Base-by-base conservation (phyloP, 2,329 filamentous ascomycete species). In the Ophiobolus disseminans region DNA sequence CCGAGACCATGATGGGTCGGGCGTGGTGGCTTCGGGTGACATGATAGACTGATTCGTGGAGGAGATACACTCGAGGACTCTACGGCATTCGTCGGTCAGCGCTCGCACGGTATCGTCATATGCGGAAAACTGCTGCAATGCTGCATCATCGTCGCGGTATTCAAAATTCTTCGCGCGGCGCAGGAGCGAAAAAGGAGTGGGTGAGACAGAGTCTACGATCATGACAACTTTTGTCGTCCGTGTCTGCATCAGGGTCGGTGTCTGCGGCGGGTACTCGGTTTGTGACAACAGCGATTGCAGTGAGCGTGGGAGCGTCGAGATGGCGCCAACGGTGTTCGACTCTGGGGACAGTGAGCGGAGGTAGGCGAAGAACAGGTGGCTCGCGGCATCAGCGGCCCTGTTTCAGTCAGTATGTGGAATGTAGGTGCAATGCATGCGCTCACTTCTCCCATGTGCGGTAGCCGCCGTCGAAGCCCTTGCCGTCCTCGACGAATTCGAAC, bases 331-430 rank as follows among this genome's bases (percentile, higher is more conserved):
- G 22, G 85, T 83, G 55, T 86, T 82, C 25, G 81, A 70, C 55
- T 93, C 88, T n/a, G 94, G 93, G 1, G 91, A 86, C 37, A 96
- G 78, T 0, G 92, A 97, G 62, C 94, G 85, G 38, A 99, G 84
- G 71, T 97, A 99, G 46, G 94, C 94, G 70, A 99, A 99, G 80
- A 99, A 99, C 45, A 99, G 79, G 77, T 99, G 94, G 66, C 92
- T 96, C 16, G 93, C 91, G 44, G 94, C 94, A 80, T 97, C 91
- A 50, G 94, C 94, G 52, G 93, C 92, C 66, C 90, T 95, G 65
- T 21, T 57, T 37, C 46, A 4, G 63, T 76, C 53, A 76, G 75
- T 50, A 39, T n/a, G 22, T 65, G 40, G 16, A 48, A 34, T 40
- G 20, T 22, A 19, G 13, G 14, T 28, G 14, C 11, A 16, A 5